Evolutionary conservation across 495 filamentous ascomycete species (phyloP), one percentile per base, ranked within the genome.

Genomic region (Tuber melanosporum): DNA sequence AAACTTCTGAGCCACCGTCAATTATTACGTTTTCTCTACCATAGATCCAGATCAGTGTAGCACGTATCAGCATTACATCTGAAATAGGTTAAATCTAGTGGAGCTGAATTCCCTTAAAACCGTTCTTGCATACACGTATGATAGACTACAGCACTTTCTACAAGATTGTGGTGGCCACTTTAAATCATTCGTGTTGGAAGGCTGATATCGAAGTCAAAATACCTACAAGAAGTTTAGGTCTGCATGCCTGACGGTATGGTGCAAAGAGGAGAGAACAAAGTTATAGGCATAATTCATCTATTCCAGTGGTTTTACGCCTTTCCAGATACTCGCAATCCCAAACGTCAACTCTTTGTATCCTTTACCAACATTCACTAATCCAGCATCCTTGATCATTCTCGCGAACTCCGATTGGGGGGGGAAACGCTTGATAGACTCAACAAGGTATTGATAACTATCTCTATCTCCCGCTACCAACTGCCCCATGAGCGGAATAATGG

Each of bases 391-490:
- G 82, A 99, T 95, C 94, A 98, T 95, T 70, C 89, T 89, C 79
- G 90, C 86, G 84, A 94, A 98, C 82, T 93, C 90, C 72, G 88
- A 86, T 87, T 99, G 95, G 72, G 86, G 89, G 5, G 96, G 96
- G 83, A 98, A 99, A 62, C 88, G 86, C 86, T 97, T 94, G 86
- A 99, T 98, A 85, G 93, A 97, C 89, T 99, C 95, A 42, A 98
- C 96, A 49, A 99, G 85, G 86, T 99, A 99, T 89, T 98, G 96
- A 85, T 99, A 99, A 83, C 93, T 97, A 80, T 94, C 94, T 72
- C 95, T 87, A 84, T 99, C 95, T 3, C 92, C 95, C 5, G 95
- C 96, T 45, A 99, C 94, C 78, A 99, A 79, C 86, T 99, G 94
- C 26, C 95, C 95, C 84, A 99, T 97, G 70, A 99, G 81, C 3